phyloP scores from a whole-genome alignment of 371 early-diverging fungal genomes.

The Paraphysoderma sedebokerense region DNA sequence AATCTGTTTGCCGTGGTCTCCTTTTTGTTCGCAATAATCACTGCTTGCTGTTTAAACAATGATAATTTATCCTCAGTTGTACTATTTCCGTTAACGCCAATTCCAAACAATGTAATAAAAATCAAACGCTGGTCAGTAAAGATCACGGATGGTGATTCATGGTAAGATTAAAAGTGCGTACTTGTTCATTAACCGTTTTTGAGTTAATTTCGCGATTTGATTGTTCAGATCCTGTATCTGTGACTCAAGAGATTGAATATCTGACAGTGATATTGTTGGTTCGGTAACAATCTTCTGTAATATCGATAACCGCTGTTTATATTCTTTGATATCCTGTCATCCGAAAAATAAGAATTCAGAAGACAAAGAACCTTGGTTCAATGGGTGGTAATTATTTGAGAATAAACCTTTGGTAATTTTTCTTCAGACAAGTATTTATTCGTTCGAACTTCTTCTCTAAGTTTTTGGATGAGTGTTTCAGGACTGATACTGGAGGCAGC shows the following conservation, averaged over 20 bases:
- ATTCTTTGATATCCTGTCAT: conserved; percentile 4
- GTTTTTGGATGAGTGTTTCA: conserved; percentile 19
- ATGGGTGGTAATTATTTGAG: too few species aligned
- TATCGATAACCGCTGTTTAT: conserved; percentile 11
- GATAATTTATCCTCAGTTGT: conserved; percentile 28
- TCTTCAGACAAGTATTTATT: conserved; percentile 25
- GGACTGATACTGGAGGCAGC: conserved; percentile 15
- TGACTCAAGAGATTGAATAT: conserved; percentile 17
- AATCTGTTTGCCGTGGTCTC: conserved; percentile 19
- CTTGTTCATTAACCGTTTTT: conserved; percentile 18
- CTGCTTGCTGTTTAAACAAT: conserved; percentile 31
- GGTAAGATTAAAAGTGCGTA: neutral
- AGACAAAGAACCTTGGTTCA: neutral
- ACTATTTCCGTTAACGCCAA: neutral
- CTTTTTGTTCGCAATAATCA: conserved; percentile 29
- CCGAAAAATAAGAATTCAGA: conserved; percentile 9
- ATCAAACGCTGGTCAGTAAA: too few species aligned
- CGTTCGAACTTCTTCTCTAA: conserved; percentile 29
- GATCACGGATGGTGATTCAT: too few species aligned
- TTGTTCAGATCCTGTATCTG: conserved; percentile 24
- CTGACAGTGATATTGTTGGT: conserved; percentile 14
- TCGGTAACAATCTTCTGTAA: conserved; percentile 15
- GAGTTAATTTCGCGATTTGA: conserved; percentile 19
- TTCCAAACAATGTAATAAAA: neutral
- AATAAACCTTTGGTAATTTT: conserved; percentile 22